Conservation (phyloP, 495 filamentous ascomycete genomes). For the Penicilliopsis zonata region DNA sequence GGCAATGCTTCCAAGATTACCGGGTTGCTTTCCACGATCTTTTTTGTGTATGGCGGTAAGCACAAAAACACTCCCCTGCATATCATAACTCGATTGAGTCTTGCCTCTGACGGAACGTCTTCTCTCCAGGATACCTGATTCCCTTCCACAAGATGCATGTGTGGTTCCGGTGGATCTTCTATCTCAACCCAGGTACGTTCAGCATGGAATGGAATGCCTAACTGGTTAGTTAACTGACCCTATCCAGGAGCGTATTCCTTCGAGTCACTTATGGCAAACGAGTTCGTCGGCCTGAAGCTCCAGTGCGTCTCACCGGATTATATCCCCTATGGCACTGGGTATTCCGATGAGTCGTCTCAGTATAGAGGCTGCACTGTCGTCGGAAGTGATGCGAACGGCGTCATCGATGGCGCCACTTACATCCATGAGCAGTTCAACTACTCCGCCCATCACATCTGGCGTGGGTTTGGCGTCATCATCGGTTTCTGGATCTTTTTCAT, state of each 20-base stretch:
- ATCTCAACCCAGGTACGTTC: conserved; percentile 58
- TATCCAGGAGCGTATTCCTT: conserved; percentile 72
- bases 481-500: conserved; percentile 66
- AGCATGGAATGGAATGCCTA: neutral
- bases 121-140: conserved; percentile 70
- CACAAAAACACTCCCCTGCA: conserved; percentile 16
- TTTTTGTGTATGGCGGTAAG: conserved; percentile 69
- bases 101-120: conserved; percentile 56
- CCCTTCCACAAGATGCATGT: conserved; percentile 61
- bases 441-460: conserved; percentile 50
- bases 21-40: conserved; percentile 61
- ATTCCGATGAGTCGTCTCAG: conserved; percentile 43
- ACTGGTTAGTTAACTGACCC: neutral
- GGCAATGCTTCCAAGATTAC: conserved; percentile 77
- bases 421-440: conserved; percentile 56
- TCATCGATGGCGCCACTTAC: conserved; percentile 51
- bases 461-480: conserved; percentile 71
- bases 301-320: conserved; percentile 58
- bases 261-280: conserved; percentile 83
- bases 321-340: conserved; percentile 49
- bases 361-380: conserved; percentile 62
- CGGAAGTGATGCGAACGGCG: conserved; percentile 44
- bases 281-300: conserved; percentile 68
- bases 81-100: conserved; percentile 53
- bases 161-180: conserved; percentile 88